Evolutionary conservation across 2,329 filamentous ascomycete genomes (phyloP).

Genomic region (Paecilomyces fulvus): DNA sequence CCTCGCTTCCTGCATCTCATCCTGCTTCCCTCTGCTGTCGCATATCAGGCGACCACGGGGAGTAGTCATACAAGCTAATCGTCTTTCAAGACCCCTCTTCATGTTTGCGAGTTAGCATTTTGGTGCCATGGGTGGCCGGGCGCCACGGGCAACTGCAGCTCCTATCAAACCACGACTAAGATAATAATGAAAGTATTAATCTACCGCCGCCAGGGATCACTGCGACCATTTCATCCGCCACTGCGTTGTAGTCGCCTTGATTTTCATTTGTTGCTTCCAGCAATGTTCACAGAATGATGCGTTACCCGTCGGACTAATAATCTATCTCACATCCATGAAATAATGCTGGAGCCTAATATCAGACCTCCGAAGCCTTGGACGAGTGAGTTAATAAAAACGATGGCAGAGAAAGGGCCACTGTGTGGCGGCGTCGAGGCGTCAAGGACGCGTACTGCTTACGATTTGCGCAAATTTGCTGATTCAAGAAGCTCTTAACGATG

Average conservation of each 20-base stretch:
- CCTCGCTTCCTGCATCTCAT: neutral
- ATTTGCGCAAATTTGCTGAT: too few relatives aligned
- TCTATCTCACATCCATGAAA: neutral
- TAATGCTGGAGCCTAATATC: too few relatives aligned
- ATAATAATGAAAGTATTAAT: neutral
- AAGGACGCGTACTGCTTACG: too few relatives aligned
- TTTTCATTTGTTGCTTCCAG: neutral
- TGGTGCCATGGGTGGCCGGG: neutral
- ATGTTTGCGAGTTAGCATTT: neutral
- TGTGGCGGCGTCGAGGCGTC: too few relatives aligned
- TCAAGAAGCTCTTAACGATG: too few relatives aligned
- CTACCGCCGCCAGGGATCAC: neutral
- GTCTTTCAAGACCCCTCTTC: neutral
- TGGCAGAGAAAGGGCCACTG: too few relatives aligned
- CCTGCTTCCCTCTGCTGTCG: neutral
- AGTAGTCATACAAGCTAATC: neutral
- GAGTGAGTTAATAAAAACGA: too few relatives aligned
- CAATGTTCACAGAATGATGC: neutral
- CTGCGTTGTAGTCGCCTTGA: neutral
- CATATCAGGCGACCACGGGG: neutral
- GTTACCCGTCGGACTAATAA: neutral
- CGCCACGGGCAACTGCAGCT: neutral
- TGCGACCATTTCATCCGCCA: neutral
- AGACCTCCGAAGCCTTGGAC: too few relatives aligned
- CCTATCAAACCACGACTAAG: neutral